Evolutionary conservation across 306 rosid species (phyloP).

Genomic region (Pyrus betulifolia): DNA sequence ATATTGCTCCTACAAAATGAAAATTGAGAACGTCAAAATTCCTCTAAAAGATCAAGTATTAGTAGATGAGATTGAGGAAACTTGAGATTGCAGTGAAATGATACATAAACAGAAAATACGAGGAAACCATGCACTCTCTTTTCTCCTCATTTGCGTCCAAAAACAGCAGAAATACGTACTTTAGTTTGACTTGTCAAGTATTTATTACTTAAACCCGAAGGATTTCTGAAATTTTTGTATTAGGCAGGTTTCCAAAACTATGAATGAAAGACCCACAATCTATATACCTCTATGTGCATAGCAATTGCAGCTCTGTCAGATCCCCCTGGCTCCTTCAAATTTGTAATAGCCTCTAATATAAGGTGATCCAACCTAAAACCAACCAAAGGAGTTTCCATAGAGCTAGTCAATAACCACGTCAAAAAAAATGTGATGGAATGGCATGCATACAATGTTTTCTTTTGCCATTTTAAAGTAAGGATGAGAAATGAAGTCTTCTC

Average conservation of each 20-base stretch:
- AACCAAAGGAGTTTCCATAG: slow-evolving; percentile 16
- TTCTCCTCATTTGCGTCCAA: neutral
- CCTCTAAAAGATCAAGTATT: slow-evolving; percentile 1
- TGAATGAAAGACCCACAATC: slow-evolving; percentile 5
- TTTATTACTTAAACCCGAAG: slow-evolving; percentile 3
- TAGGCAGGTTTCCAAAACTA: neutral
- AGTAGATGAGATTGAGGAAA: slow-evolving; percentile 4
- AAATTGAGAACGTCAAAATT: slow-evolving; percentile 14
- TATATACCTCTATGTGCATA: slow-evolving; percentile 70
- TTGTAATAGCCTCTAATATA: slow-evolving; percentile 60
- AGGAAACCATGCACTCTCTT: neutral
- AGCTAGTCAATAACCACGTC: slow-evolving; percentile 5
- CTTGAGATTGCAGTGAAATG: neutral
- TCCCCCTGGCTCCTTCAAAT: slow-evolving; percentile 81
- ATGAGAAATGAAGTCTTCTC: neutral
- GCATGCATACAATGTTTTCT: neutral
- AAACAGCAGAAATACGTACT: neutral
- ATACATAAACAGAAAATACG: neutral
- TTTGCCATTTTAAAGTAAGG: neutral
- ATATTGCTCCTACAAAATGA: slow-evolving; percentile 55
- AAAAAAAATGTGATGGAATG: slow-evolving; percentile 6
- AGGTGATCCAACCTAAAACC: slow-evolving; percentile 79
- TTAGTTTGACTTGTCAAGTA: slow-evolving; percentile 12
- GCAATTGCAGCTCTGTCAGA: slow-evolving; percentile 80
- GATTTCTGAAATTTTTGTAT: neutral